Percentiles rank a stretch among this genome's conserved stretches.
Conservation (phyloP, 208 protist genomes). For the Vickermania ingenoplastis region DNA sequence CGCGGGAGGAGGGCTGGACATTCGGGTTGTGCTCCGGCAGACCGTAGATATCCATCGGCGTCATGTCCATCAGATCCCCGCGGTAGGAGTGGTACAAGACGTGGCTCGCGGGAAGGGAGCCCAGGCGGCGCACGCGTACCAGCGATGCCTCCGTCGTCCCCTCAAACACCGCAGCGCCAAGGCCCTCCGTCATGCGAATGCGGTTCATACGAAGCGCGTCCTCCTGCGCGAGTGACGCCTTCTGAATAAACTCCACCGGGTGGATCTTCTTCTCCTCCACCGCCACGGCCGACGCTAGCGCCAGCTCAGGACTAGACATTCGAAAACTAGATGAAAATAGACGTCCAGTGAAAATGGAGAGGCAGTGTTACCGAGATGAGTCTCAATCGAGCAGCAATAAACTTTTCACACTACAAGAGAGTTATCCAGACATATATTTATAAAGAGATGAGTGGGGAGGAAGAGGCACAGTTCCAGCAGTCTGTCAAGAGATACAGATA, state of each 20-base stretch:
- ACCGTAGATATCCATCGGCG: constrained; percentile 60
- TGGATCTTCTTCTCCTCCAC: constrained; percentile 65
- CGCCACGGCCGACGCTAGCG: constrained; percentile 28
- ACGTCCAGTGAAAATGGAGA: too few species aligned
- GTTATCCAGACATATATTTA: too few species aligned
- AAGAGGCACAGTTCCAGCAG: too few species aligned
- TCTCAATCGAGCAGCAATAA: too few species aligned
- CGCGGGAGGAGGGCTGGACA: constrained; percentile 75
- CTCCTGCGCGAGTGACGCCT: constrained; percentile 41
- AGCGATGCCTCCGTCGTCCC: constrained; percentile 71
- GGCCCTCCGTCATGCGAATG: constrained; percentile 72
- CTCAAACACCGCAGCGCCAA: constrained; percentile 59
- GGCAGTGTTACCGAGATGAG: too few species aligned
- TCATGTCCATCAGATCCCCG: constrained; percentile 61
- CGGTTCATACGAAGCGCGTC: constrained; percentile 74
- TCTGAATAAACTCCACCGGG: constrained; percentile 82
- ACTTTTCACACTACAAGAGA: too few species aligned
- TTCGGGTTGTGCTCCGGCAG: constrained; percentile 73
- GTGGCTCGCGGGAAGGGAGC: constrained; percentile 59
- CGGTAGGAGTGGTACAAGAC: constrained; percentile 77
- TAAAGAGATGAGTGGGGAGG: too few species aligned
- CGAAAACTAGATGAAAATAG: neutral
- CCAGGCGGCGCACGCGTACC: constrained; percentile 51
- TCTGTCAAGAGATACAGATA: too few species aligned
- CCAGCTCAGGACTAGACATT: constrained; percentile 42